Conservation (phyloP, 371 early-diverging fungal species). For the Funneliformis caledonium region DNA sequence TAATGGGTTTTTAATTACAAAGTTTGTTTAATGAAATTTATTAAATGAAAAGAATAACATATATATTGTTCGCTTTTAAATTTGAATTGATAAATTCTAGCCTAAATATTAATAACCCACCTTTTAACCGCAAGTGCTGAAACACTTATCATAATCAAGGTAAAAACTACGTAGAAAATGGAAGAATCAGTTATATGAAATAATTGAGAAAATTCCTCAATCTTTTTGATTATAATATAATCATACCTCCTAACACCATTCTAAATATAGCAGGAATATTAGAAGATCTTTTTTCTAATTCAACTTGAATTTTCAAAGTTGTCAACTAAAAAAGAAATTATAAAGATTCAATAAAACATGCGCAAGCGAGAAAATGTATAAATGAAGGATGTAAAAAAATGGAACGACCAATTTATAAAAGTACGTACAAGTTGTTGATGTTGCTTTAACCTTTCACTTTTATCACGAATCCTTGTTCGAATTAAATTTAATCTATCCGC, state of each 20-base stretch:
- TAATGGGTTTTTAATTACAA: too few relatives aligned
- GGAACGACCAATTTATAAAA: too few relatives aligned
- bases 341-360: not conserved
- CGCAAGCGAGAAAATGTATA: not conserved
- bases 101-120: too few relatives aligned
- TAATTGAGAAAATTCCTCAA: too few relatives aligned
- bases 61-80: too few relatives aligned
- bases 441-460: constrained; percentile 14
- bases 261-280: constrained; percentile 8
- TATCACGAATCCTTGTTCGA: not conserved
- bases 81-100: too few relatives aligned
- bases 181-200: too few relatives aligned
- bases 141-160: too few relatives aligned
- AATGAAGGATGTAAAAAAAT: not conserved
- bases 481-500: constrained; percentile 5
- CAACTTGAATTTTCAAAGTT: constrained; percentile 19
- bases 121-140: too few relatives aligned
- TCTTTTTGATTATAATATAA: not conserved
- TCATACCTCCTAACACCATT: constrained; percentile 1
- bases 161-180: too few relatives aligned
- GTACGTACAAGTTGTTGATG: constrained; percentile 1
- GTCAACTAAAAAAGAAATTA: not conserved
- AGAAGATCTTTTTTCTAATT: constrained; percentile 4
- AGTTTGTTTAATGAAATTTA: too few relatives aligned
- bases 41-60: too few relatives aligned